Conservation (phyloP, 495 filamentous ascomycete species). For the Rusavskia elegans region DNA sequence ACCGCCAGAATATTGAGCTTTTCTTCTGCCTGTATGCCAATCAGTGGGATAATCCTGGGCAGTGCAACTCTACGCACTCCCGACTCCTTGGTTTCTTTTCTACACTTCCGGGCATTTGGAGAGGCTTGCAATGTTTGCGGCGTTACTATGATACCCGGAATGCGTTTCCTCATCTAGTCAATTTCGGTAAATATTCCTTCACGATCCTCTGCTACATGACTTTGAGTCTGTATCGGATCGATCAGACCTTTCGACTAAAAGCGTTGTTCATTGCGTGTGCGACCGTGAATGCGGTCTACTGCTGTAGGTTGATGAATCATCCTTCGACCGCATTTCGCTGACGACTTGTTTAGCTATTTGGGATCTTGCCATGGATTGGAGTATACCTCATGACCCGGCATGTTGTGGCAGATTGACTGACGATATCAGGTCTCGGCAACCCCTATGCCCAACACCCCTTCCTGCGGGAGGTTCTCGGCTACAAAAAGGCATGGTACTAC, state of each 20-base stretch:
- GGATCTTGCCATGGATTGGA: conserved; percentile 97
- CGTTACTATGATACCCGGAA: conserved; percentile 80
- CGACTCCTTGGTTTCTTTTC: conserved; percentile 73
- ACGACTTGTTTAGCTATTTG: conserved; percentile 43
- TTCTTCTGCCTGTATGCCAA: conserved; percentile 88
- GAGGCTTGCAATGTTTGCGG: conserved; percentile 75
- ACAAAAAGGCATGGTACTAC: conserved; percentile 64
- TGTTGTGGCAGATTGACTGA: not conserved
- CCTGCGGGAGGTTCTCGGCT: conserved; percentile 65
- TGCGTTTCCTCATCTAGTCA: conserved; percentile 81
- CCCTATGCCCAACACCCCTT: conserved; percentile 50
- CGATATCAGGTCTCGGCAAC: conserved; percentile 44
- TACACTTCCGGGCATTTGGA: conserved; percentile 73
- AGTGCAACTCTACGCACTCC: conserved; percentile 79
- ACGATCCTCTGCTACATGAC: conserved; percentile 66
- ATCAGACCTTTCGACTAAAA: conserved; percentile 35
- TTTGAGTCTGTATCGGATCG: conserved; percentile 68
- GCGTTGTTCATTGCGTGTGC: conserved; percentile 67
- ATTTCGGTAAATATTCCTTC: conserved; percentile 80
- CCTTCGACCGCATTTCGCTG: conserved; percentile 1
- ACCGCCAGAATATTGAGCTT: conserved; percentile 58
- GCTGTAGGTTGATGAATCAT: conserved; percentile 33
- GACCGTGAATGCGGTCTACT: conserved; percentile 65
- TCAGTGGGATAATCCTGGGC: conserved; percentile 49
- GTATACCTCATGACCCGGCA: conserved; percentile 14